Conservation (phyloP, 495 filamentous ascomycete genomes). For the Penicillium nucicola region DNA sequence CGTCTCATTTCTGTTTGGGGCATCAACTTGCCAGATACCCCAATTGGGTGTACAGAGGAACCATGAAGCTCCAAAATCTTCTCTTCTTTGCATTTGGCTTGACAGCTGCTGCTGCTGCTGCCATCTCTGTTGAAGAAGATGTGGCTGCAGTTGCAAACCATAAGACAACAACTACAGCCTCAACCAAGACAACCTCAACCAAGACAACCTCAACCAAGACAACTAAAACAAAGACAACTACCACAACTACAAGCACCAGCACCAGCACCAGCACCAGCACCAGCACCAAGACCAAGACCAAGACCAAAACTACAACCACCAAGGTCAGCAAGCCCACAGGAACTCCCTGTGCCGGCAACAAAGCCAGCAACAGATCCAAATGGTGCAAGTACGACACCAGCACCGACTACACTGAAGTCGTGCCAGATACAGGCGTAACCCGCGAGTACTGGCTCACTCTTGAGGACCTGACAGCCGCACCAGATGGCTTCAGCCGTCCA, state of each 20-base stretch:
- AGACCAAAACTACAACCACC: neutral
- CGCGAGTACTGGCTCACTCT: conserved; percentile 34
- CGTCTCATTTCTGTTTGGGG: neutral
- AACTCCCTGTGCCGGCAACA: conserved; percentile 34
- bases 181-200: neutral
- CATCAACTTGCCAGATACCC: neutral
- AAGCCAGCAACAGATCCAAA: conserved; percentile 31
- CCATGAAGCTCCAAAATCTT: neutral
- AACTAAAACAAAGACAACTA: neutral
- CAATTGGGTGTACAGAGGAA: neutral
- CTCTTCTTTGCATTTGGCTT: neutral
- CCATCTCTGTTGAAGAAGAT: neutral
- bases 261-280: neutral
- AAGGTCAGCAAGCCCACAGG: conserved; percentile 1
- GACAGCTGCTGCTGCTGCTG: neutral
- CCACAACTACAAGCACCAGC: neutral
- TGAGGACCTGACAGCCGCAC: conserved; percentile 56
- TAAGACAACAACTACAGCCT: neutral
- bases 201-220: neutral
- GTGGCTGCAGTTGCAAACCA: neutral
- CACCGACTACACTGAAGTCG: conserved; percentile 47
- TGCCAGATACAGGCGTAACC: conserved; percentile 38
- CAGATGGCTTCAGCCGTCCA: conserved; percentile 55
- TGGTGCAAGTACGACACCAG: conserved; percentile 44
- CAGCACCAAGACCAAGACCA: neutral